These are phyloP conservation scores for Penicillium desertorum DNA, from an alignment of 495 filamentous ascomycete species.

Conservation along the genomic window DNA sequence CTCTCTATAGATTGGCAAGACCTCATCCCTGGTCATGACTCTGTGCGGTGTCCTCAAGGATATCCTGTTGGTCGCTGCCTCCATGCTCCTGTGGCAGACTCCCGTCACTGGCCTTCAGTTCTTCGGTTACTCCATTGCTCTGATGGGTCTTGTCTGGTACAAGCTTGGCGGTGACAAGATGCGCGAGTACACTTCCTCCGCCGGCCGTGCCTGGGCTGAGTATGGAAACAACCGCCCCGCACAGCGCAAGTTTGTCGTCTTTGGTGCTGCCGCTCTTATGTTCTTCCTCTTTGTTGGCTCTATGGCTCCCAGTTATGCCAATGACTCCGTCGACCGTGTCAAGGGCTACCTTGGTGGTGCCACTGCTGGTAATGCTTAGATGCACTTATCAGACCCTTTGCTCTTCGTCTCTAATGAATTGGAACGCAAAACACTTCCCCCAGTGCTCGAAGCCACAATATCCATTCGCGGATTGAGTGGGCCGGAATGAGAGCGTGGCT, in stretches of 20 bases:
- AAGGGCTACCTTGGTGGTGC: slow-evolving; percentile 47
- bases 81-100: slow-evolving; percentile 87
- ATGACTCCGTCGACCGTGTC: slow-evolving; percentile 39
- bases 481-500: not conserved
- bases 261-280: slow-evolving; percentile 58
- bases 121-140: slow-evolving; percentile 88
- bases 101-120: slow-evolving; percentile 76
- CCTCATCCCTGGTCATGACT: slow-evolving; percentile 92
- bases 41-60: slow-evolving; percentile 98
- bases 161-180: slow-evolving; percentile 88
- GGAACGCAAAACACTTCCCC: not conserved
- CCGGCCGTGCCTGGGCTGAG: slow-evolving; percentile 74
- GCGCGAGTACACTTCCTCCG: slow-evolving; percentile 71
- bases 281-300: slow-evolving; percentile 69
- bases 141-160: slow-evolving; percentile 86
- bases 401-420: not conserved
- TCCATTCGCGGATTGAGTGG: not conserved
- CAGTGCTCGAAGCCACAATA: not conserved
- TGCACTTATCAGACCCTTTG: not conserved
- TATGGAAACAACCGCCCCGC: slow-evolving; percentile 75
- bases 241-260: slow-evolving; percentile 71
- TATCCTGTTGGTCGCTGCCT: slow-evolving; percentile 87
- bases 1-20: slow-evolving; percentile 81
- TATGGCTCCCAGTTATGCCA: slow-evolving; percentile 52
- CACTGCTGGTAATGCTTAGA: slow-evolving; percentile 39